Evolutionary conservation across 2,329 filamentous ascomycete genomes (phyloP).

Genomic region (Fusarium sp.): DNA sequence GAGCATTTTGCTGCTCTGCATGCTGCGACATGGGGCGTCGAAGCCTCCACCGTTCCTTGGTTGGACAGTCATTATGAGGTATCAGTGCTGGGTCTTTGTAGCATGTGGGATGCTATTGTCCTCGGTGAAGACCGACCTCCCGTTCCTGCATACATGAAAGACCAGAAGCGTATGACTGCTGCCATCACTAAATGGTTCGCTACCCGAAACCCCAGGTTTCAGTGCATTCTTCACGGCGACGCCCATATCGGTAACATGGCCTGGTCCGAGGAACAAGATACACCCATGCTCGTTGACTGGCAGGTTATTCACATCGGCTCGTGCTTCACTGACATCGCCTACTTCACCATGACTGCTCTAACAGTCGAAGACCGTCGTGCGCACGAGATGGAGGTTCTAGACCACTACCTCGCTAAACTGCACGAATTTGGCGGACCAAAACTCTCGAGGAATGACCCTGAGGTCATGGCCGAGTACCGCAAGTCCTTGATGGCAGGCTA

Average conservation of each 20-base stretch:
- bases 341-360: constrained; percentile 4
- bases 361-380: constrained; percentile 1
- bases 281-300: constrained; percentile 4
- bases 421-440: constrained; percentile 2
- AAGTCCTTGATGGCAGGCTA: constrained; percentile 3
- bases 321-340: constrained; percentile 4
- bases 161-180: not conserved
- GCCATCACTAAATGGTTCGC: constrained; percentile 8
- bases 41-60: constrained; percentile 11
- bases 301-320: not conserved
- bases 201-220: constrained; percentile 1
- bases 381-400: constrained; percentile 15
- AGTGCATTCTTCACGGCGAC: constrained; percentile 2
- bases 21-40: constrained; percentile 15
- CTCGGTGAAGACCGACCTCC: not conserved
- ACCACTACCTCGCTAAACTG: constrained; percentile 13
- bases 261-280: constrained; percentile 1
- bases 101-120: constrained; percentile 6
- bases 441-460: not conserved
- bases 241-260: constrained; percentile 6
- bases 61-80: constrained; percentile 14
- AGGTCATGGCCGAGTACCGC: constrained; percentile 5
- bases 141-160: constrained; percentile 1
- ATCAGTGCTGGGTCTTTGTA: constrained; percentile 9
- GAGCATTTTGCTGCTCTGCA: constrained; percentile 23